A percentile compares a stretch with the other conserved stretches of the same genome.
phyloP scores from a whole-genome alignment of 495 filamentous ascomycete species.

The Aspergillus olivimuriae region DNA sequence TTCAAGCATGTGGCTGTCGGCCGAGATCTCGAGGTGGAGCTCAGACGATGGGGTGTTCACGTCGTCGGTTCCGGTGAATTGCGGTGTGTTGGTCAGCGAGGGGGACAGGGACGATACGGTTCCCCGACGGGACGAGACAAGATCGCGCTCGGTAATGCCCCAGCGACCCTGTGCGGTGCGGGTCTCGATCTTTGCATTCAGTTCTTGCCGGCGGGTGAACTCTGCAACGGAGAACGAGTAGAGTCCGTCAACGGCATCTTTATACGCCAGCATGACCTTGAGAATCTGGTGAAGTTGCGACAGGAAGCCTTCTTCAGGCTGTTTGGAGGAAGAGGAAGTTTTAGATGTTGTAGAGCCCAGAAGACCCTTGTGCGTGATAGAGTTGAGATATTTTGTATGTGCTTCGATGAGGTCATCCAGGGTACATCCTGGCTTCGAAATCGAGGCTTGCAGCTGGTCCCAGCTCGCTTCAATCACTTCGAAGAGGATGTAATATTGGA shows the following conservation, averaged over 20 bases:
- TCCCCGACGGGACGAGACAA: slow-evolving; percentile 21
- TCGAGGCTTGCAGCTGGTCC: slow-evolving; percentile 75
- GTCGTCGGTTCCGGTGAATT: slow-evolving; percentile 21
- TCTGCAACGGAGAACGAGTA: slow-evolving; percentile 92
- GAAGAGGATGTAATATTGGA: slow-evolving; percentile 98
- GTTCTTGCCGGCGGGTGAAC: slow-evolving; percentile 85
- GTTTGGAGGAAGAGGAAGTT: slow-evolving; percentile 34
- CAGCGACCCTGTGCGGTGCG: slow-evolving; percentile 55
- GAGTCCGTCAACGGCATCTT: slow-evolving; percentile 87
- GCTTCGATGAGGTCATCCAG: slow-evolving; percentile 92
- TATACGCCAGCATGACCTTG: slow-evolving; percentile 89
- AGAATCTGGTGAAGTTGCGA: slow-evolving; percentile 86
- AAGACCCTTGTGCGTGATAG: slow-evolving; percentile 94
- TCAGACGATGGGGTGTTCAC: slow-evolving; percentile 29
- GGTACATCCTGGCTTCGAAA: slow-evolving; percentile 76
- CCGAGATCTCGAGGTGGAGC: slow-evolving; percentile 25
- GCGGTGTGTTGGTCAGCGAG: slow-evolving; percentile 27
- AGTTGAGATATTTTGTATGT: slow-evolving; percentile 82
- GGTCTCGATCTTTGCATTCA: slow-evolving; percentile 62
- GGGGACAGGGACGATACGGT: slow-evolving; percentile 16
- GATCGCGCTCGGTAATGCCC: slow-evolving; percentile 55
- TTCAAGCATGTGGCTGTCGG: slow-evolving; percentile 65
- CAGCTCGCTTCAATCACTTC: slow-evolving; percentile 96
- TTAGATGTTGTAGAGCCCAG: slow-evolving; percentile 58
- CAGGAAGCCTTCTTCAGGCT: slow-evolving; percentile 78